Evolutionary conservation across 2,329 filamentous ascomycete genomes (phyloP).

Genomic region (Juglanconis oblonga): DNA sequence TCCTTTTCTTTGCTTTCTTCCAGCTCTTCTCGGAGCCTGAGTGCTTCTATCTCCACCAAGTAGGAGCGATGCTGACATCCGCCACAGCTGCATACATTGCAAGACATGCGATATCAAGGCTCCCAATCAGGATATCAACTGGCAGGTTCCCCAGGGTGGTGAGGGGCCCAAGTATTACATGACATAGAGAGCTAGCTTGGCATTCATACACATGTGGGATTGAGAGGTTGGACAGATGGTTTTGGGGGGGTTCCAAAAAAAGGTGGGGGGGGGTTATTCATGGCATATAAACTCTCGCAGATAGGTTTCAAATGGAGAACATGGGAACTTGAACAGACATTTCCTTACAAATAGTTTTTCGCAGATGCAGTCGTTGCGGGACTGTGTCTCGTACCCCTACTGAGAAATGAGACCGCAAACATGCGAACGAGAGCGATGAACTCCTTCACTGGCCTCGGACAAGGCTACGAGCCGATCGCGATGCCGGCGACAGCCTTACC

Average conservation of each 20-base stretch:
- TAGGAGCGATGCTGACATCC: slow-evolving; percentile 25
- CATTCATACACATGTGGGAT: neutral
- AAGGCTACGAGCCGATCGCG: too few species aligned
- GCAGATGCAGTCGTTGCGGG: too few species aligned
- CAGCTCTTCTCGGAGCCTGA: neutral
- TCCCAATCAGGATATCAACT: slow-evolving; percentile 94
- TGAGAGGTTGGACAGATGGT: neutral
- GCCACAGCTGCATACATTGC: slow-evolving; percentile 87
- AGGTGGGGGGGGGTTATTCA: neutral
- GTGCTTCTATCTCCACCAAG: neutral
- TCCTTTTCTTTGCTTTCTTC: neutral
- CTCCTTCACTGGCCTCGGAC: too few species aligned
- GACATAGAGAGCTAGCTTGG: slow-evolving; percentile 40
- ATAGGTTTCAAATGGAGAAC: too few species aligned
- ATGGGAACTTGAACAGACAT: too few species aligned
- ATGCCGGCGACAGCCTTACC: too few species aligned
- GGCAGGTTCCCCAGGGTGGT: slow-evolving; percentile 90
- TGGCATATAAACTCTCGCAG: neutral
- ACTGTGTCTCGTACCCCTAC: too few species aligned
- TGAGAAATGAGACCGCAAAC: too few species aligned
- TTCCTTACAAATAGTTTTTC: too few species aligned
- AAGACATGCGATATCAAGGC: slow-evolving; percentile 99
- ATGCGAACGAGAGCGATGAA: too few species aligned
- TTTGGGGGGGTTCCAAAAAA: too few species aligned
- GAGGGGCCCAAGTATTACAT: slow-evolving; percentile 72